These are phyloP conservation scores for Dryas octopetala DNA, from an alignment of 306 rosid species.

Conservation along the genomic window DNA sequence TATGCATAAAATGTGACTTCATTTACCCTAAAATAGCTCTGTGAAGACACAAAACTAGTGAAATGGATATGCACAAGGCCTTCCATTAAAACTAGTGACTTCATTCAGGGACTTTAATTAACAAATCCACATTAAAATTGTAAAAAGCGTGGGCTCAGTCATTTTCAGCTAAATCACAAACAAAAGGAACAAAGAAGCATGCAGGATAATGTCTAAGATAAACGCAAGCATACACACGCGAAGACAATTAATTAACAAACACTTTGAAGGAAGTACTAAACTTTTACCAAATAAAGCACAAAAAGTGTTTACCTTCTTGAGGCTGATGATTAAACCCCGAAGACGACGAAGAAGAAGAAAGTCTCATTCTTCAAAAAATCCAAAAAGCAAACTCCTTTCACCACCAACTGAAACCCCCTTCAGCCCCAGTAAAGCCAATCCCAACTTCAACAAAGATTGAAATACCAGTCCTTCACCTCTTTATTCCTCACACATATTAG, in stretches of 20 bases:
- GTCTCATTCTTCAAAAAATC: slow-evolving; percentile 44
- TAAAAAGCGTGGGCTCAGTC: background rate
- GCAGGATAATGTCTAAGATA: slow-evolving; percentile 2
- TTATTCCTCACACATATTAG: slow-evolving; percentile 4
- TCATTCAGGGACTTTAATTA: background rate
- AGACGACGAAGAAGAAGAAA: slow-evolving; percentile 42
- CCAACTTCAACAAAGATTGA: slow-evolving; percentile 25
- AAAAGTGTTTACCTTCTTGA: slow-evolving; percentile 47
- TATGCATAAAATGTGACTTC: background rate
- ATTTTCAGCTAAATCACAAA: slow-evolving; percentile 1
- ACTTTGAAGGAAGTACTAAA: slow-evolving; percentile 3
- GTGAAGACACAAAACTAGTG: background rate
- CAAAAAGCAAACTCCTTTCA: slow-evolving; percentile 12
- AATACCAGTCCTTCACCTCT: background rate
- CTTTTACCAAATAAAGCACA: slow-evolving; percentile 14
- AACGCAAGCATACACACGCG: background rate
- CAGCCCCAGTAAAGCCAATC: slow-evolving; percentile 25
- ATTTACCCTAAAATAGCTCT: background rate
- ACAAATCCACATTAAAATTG: background rate
- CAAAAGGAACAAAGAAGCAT: background rate
- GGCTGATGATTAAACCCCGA: slow-evolving; percentile 49
- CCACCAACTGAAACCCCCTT: slow-evolving; percentile 27
- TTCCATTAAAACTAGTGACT: background rate
- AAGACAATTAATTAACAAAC: background rate
- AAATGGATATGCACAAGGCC: background rate